phyloP scores from a whole-genome alignment of 148 eudicot genomes.

The Vaccinium darrowii region DNA sequence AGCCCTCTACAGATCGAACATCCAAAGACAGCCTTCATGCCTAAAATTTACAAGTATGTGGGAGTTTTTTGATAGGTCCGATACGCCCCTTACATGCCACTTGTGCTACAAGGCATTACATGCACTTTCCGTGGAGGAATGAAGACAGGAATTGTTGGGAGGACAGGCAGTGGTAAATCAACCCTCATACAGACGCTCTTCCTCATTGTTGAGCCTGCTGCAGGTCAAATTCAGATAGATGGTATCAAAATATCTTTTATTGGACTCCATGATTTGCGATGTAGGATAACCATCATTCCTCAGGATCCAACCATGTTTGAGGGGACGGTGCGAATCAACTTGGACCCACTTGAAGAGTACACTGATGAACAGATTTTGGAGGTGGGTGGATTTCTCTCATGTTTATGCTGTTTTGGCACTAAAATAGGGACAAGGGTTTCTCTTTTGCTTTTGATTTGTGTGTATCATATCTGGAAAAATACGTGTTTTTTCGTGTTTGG shows the following conservation, averaged over 20 bases:
- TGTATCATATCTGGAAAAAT: neutral
- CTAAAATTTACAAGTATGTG: neutral
- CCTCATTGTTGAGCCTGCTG: conserved; percentile 55
- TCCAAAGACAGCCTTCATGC: neutral
- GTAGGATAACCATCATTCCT: conserved; percentile 61
- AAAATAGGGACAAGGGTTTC: neutral
- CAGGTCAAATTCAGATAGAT: conserved; percentile 49
- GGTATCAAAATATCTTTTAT: conserved; percentile 40
- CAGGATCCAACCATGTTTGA: conserved; percentile 75
- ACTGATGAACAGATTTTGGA: conserved; percentile 62
- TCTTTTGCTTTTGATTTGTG: neutral
- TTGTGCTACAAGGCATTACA: conserved; percentile 52
- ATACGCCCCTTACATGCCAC: conserved; percentile 55
- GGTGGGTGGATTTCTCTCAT: conserved; percentile 26
- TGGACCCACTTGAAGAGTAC: conserved; percentile 67
- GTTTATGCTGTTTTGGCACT: neutral
- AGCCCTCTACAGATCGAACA: too few relatives aligned
- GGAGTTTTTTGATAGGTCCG: conserved; percentile 35
- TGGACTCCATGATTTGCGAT: conserved; percentile 56
- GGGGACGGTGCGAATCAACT: conserved; percentile 59
- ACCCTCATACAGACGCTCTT: conserved; percentile 65
- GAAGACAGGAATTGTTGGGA: conserved; percentile 58
- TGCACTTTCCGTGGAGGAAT: conserved; percentile 55
- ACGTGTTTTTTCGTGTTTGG: neutral
- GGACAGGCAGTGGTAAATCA: conserved; percentile 71